These are phyloP conservation scores for Arachis monticola DNA, from an alignment of 331 rosid species.

Conservation along the genomic window DNA sequence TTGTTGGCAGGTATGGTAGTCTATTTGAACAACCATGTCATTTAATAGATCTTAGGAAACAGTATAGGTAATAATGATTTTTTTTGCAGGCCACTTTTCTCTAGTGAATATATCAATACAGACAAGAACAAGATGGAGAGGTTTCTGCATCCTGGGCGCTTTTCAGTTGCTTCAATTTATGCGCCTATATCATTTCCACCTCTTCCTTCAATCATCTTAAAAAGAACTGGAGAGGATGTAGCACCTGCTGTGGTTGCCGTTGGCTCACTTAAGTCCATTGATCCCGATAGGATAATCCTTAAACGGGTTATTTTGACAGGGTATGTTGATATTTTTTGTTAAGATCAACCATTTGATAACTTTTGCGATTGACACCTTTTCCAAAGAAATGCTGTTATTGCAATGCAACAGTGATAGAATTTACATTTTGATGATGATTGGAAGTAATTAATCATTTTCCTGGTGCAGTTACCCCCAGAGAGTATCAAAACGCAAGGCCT, in stretches of 20 bases:
- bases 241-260: slow-evolving; percentile 76
- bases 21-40: neutral
- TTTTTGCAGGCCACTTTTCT: slow-evolving; percentile 81
- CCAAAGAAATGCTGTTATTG: slow-evolving; percentile 9
- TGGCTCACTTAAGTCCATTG: slow-evolving; percentile 82
- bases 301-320: slow-evolving; percentile 93
- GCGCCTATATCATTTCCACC: slow-evolving; percentile 93
- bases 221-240: slow-evolving; percentile 57
- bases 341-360: neutral
- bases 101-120: slow-evolving; percentile 75
- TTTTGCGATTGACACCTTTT: slow-evolving; percentile 19
- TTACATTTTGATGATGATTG: neutral
- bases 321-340: slow-evolving; percentile 47
- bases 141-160: slow-evolving; percentile 93
- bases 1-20: slow-evolving; percentile 72
- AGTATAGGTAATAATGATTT: neutral
- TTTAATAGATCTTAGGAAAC: neutral
- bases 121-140: slow-evolving; percentile 99
- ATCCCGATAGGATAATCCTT: slow-evolving; percentile 83
- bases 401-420: slow-evolving; percentile 3
- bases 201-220: slow-evolving; percentile 79
- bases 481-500: slow-evolving; percentile 89
- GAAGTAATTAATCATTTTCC: slow-evolving; percentile 34
- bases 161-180: slow-evolving; percentile 84
- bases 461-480: slow-evolving; percentile 93